Percentiles rank a stretch among this genome's conserved stretches.
phyloP scores from a whole-genome alignment of 225 moss, liverwort and hornwort genomes.

The Pleurozium schreberi region DNA sequence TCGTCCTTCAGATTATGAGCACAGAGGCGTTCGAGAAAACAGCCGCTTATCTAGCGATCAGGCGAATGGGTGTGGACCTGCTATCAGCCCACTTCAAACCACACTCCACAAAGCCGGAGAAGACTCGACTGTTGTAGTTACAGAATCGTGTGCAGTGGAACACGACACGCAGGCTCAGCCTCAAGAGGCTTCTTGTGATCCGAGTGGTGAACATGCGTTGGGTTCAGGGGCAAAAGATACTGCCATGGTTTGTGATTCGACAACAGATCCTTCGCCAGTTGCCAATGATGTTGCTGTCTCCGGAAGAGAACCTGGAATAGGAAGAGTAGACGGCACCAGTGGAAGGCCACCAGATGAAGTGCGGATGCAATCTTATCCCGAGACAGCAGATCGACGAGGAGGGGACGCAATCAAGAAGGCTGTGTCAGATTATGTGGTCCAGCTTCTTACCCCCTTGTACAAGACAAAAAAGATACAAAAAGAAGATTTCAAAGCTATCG shows the following conservation, averaged over 20 bases:
- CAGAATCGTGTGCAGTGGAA: not conserved
- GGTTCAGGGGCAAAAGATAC: not conserved
- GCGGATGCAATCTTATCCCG: not conserved
- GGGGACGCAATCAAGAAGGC: constrained; percentile 34
- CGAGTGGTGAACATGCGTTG: not conserved
- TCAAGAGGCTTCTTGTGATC: not conserved
- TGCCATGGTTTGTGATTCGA: not conserved
- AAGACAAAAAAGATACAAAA: constrained; percentile 51
- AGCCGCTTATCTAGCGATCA: not conserved
- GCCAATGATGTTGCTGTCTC: not conserved
- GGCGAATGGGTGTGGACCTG: constrained; percentile 9
- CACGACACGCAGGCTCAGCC: not conserved
- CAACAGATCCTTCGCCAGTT: not conserved
- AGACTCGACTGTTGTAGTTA: not conserved
- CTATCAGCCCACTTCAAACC: not conserved
- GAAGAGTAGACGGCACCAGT: constrained; percentile 5
- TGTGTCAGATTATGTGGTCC: constrained; percentile 55
- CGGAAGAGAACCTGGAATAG: not conserved
- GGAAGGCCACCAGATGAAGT: constrained; percentile 9
- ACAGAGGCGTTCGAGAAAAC: not conserved
- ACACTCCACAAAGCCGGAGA: not conserved
- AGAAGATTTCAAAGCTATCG: constrained; percentile 57
- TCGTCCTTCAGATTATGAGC: constrained; percentile 13
- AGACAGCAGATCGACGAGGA: constrained; percentile 10
- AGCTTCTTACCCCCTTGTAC: constrained; percentile 50